These are phyloP conservation scores for Teunomyces aglyptinius DNA, from an alignment of 805 yeast genomes.

Conservation along the genomic window DNA sequence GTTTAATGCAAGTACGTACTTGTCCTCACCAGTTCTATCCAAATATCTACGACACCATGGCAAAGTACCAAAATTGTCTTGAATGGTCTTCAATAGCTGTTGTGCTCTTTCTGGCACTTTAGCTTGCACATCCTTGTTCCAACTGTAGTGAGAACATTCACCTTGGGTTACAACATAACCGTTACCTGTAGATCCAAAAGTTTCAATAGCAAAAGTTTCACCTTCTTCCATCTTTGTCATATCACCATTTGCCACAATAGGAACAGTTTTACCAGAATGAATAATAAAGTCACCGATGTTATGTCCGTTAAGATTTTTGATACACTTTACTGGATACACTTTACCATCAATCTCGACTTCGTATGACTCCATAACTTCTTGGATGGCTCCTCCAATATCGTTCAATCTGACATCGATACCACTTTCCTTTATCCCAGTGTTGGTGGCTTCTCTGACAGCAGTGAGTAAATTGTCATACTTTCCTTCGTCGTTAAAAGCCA, in stretches of 20 bases:
- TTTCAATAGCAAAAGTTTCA: conserved; percentile 96
- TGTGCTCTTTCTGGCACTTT: conserved; percentile 56
- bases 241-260: conserved; percentile 92
- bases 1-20: conserved; percentile 83
- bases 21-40: conserved; percentile 89
- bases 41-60: conserved; percentile 96
- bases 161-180: conserved; percentile 87
- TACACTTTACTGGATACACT: conserved; percentile 78
- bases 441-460: conserved; percentile 91
- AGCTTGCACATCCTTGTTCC: conserved; percentile 53
- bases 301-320: conserved; percentile 93
- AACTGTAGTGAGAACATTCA: conserved; percentile 92
- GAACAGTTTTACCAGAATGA: conserved; percentile 96
- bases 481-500: conserved; percentile 79
- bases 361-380: conserved; percentile 96
- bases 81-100: conserved; percentile 64
- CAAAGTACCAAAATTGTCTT: conserved; percentile 83
- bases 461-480: conserved; percentile 75
- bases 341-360: conserved; percentile 91
- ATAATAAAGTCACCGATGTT: conserved; percentile 79
- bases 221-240: conserved; percentile 98
- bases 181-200: conserved; percentile 95
- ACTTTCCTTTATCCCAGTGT: conserved; percentile 88
- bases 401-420: conserved; percentile 95
- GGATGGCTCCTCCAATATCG: conserved; percentile 94